phyloP scores from a whole-genome alignment of 306 rosid species.

The Quillaja saponaria region DNA sequence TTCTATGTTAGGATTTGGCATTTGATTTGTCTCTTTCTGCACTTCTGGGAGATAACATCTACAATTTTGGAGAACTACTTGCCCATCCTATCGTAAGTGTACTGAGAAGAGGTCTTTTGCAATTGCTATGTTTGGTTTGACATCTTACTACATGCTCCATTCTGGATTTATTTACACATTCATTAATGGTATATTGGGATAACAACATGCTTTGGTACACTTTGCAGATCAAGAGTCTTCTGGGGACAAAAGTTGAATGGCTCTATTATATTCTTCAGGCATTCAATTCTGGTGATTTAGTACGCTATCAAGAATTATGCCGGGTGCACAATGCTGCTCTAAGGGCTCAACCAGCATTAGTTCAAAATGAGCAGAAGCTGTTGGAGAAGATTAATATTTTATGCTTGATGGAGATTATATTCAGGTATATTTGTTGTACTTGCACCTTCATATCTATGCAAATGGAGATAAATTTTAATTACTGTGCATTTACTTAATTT shows the following conservation, averaged over 20 bases:
- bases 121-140: neutral
- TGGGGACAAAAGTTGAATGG: slow-evolving; percentile 98
- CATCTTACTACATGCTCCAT: slow-evolving; percentile 1
- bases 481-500: neutral
- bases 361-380: slow-evolving; percentile 83
- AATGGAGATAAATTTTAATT: neutral
- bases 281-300: slow-evolving; percentile 90
- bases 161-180: neutral
- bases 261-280: slow-evolving; percentile 96
- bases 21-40: slow-evolving; percentile 98
- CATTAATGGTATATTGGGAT: slow-evolving; percentile 1
- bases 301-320: slow-evolving; percentile 88
- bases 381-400: slow-evolving; percentile 95
- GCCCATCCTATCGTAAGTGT: slow-evolving; percentile 95
- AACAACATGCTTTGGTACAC: slow-evolving; percentile 16
- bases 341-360: slow-evolving; percentile 92
- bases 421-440: slow-evolving; percentile 57
- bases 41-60: slow-evolving; percentile 91
- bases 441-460: slow-evolving; percentile 13
- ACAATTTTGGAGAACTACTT: slow-evolving; percentile 97
- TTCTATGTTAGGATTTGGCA: slow-evolving; percentile 75
- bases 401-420: slow-evolving; percentile 98
- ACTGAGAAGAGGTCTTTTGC: neutral
- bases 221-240: slow-evolving; percentile 77
- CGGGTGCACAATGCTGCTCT: slow-evolving; percentile 85